Evolutionary conservation across 1,284 basidiomycete species (phyloP), one percentile per base, ranked within the genome.

Genomic region (Apiotrichum gamsii): DNA sequence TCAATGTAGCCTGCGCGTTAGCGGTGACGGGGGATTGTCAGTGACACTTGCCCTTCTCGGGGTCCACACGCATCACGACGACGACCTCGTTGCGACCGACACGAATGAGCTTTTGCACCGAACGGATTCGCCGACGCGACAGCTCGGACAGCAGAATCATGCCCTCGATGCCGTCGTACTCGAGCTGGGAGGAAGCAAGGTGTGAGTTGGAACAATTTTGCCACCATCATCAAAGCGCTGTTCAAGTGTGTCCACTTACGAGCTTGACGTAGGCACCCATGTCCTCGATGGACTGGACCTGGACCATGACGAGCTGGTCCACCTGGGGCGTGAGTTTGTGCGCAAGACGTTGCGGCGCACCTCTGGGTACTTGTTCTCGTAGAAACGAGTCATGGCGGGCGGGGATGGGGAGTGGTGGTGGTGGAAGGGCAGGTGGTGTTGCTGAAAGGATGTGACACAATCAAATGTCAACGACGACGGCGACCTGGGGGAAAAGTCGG

Each of bases 261-360:
- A 99, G 80, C 73, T 96, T 96, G 60, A 99, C 95, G 72, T 99
- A 98, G 43, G 95, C 94, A 47, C 95, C 94, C 93, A 97, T 98
- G 74, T 98, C 94, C 51, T 91, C 91, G 64, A 98, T 98, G 76
- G 95, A 90, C 72, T 90, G 88, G 57, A 98, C 94, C 73, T 97
- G 93, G 38, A 96, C 93, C 93, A 97, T 96, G 72, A 97, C 93
- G 54, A 97, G 83, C 73, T 96, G 89, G 72, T 98, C 94, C 49
- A 95, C 87, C 74, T 90, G 48, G 24, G 8, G 32, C 9, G 23
- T 47, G 15, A 47, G 45, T 34, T 16, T 16, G 5, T 2, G n/a
- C 18, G 14, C 25, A n/a, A 11, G 4, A 4, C 16, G 5, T 6
- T 5, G 25, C 10, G n/a, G 46, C 59, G 34, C 36, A 67, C 74